These are phyloP conservation scores for Dendrothele bispora DNA, from an alignment of 768 basidiomycete genomes.

Conservation along the genomic window DNA sequence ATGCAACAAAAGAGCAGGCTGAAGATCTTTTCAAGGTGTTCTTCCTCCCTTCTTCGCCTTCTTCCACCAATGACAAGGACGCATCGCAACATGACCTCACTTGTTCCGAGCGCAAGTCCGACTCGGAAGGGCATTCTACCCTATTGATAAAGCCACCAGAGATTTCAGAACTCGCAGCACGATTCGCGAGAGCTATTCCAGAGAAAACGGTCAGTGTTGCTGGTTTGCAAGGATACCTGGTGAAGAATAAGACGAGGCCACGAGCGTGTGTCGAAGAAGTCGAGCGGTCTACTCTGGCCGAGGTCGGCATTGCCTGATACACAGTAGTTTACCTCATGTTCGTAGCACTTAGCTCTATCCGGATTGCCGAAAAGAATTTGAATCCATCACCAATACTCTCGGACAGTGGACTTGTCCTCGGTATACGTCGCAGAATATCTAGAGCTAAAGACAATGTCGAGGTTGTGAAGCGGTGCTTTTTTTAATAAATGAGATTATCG, in stretches of 20 bases:
- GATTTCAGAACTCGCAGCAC: constrained; percentile 74
- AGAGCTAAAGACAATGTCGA: too few relatives aligned
- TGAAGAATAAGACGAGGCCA: constrained; percentile 90
- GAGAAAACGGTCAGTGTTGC: constrained; percentile 89
- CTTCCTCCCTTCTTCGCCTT: constrained; percentile 59
- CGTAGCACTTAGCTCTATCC: too few relatives aligned
- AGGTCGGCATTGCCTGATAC: too few relatives aligned
- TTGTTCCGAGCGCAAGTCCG: constrained; percentile 64
- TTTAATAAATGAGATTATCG: too few relatives aligned
- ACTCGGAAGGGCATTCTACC: constrained; percentile 56
- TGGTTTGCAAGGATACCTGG: constrained; percentile 79
- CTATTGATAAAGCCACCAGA: constrained; percentile 76
- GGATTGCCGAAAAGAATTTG: too few relatives aligned
- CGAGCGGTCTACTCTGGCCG: too few relatives aligned
- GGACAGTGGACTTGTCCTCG: too few relatives aligned
- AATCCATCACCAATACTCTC: too few relatives aligned
- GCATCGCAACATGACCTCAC: constrained; percentile 67
- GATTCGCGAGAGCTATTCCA: constrained; percentile 80
- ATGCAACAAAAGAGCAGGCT: constrained; percentile 91
- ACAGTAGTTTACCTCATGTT: too few relatives aligned
- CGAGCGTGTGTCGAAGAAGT: constrained; percentile 83
- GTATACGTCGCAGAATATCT: too few relatives aligned
- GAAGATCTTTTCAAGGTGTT: constrained; percentile 93
- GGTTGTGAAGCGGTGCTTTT: too few relatives aligned
- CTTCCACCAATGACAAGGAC: constrained; percentile 32